Evolutionary conservation across 331 rosid species (phyloP), one percentile per base, ranked within the genome.

Genomic region (Prunus yedoensis): DNA sequence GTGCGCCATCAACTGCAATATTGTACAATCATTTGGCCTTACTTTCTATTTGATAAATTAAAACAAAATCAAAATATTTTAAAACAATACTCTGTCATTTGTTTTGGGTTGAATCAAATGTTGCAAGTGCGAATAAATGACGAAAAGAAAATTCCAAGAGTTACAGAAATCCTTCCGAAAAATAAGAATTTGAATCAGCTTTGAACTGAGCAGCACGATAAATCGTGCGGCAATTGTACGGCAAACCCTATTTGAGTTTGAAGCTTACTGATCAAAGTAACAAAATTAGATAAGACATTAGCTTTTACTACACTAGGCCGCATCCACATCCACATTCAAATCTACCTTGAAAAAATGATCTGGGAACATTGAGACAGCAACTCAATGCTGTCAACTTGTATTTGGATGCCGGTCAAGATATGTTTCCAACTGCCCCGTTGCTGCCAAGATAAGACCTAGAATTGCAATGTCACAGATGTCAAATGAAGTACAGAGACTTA

Each of bases 381-480:
- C 25, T 23, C 53, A 70, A 51, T 43, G 15, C 60, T 25, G 75
- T 89, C 83, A 85, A 76, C 85, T 77, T 79, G 91, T 91, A 79
- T 89, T 88, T 73, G 80, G 81, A 65, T 81, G 83, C 71, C 81
- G 73, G 68, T 83, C 80, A 69, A 84, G 79, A 81, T 89, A 79
- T 18, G 90, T 74, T 81, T 90, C 90, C 85, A 95, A 85, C 88
- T 88, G 88, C 72, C 97, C 88, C 1, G 86, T 88, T 45, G 97
- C 97, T 10, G 99, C 97, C 89, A 90, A 70, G 76, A 95, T 82
- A 59, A 95, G 89, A 91, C 98, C 99, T 95, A 52, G 80, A 84
- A 66, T 78, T 56, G 77, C 78, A 82, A 74, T 25, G 56, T 73
- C 62, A 49, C 18, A 59, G 47, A 27, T 50, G 57, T 66, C 77